These are phyloP conservation scores for Phytophthora macrochlamydospora DNA, from an alignment of 352 stramenopile species.

Conservation along the genomic window DNA sequence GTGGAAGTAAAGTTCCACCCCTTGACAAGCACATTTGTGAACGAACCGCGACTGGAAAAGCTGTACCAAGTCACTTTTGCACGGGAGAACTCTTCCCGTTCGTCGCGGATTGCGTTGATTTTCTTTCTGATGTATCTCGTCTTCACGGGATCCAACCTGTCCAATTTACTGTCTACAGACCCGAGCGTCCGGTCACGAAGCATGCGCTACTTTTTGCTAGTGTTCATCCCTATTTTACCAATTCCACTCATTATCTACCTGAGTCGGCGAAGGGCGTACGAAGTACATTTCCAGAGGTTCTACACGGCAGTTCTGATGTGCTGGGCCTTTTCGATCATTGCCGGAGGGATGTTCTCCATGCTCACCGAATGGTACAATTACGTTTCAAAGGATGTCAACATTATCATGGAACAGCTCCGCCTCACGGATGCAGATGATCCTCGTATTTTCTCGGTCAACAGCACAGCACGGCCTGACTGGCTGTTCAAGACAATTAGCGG, in stretches of 20 bases:
- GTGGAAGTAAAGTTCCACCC: conserved; percentile 83
- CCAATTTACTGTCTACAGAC: conserved; percentile 71
- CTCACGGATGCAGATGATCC: conserved; percentile 36
- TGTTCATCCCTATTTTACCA: conserved; percentile 69
- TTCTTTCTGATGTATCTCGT: conserved; percentile 79
- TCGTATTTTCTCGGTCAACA: conserved; percentile 67
- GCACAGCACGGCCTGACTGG: conserved; percentile 48
- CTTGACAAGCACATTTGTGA: conserved; percentile 73
- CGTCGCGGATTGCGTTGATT: conserved; percentile 59
- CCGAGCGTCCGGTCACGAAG: conserved; percentile 52
- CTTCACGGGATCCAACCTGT: conserved; percentile 76
- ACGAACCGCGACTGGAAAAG: conserved; percentile 74
- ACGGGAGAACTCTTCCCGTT: conserved; percentile 74
- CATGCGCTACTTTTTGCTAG: conserved; percentile 66
- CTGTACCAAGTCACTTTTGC: conserved; percentile 84
- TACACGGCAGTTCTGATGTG: conserved; percentile 73
- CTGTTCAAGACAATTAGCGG: conserved; percentile 60
- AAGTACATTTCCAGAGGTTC: conserved; percentile 75
- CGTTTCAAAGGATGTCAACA: conserved; percentile 66
- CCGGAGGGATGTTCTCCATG: conserved; percentile 83
- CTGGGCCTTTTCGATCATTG: conserved; percentile 79
- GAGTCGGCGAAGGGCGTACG: conserved; percentile 60
- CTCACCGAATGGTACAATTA: conserved; percentile 84
- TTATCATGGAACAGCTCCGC: conserved; percentile 65
- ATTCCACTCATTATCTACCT: conserved; percentile 76